Conservation (phyloP, 306 rosid genomes). For the Casuarina glauca region DNA sequence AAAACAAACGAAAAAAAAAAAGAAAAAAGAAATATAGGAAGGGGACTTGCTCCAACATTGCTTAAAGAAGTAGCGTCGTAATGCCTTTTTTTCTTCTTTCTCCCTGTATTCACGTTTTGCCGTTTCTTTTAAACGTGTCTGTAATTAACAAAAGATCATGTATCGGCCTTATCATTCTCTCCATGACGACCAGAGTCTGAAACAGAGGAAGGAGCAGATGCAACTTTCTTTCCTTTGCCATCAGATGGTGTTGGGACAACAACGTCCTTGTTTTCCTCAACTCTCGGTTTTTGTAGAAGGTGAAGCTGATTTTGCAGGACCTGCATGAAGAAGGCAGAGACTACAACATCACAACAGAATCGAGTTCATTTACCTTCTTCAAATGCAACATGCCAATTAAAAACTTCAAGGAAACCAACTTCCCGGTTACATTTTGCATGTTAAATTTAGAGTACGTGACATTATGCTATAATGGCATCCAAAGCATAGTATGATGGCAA, state of each 20-base stretch:
- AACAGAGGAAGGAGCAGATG: conserved; percentile 22
- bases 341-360: neutral
- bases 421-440: neutral
- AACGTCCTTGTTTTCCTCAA: conserved; percentile 29
- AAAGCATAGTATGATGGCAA: neutral
- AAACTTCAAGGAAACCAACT: neutral
- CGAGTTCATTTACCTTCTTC: neutral
- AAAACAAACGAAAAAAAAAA: neutral
- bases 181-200: conserved; percentile 24
- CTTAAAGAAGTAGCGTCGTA: neutral
- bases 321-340: conserved; percentile 29
- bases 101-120: conserved; percentile 23
- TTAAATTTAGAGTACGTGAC: neutral
- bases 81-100: neutral
- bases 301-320: conserved; percentile 61
- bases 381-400: neutral
- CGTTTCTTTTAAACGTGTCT: neutral
- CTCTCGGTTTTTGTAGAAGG: conserved; percentile 47
- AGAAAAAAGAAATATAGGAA: neutral
- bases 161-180: conserved; percentile 18
- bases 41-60: neutral
- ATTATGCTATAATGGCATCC: neutral
- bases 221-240: conserved; percentile 57
- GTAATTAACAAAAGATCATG: neutral
- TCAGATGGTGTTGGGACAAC: conserved; percentile 34